Conservation (phyloP, 192 early-diverging fungal species). For the Coemansia aciculifera region DNA sequence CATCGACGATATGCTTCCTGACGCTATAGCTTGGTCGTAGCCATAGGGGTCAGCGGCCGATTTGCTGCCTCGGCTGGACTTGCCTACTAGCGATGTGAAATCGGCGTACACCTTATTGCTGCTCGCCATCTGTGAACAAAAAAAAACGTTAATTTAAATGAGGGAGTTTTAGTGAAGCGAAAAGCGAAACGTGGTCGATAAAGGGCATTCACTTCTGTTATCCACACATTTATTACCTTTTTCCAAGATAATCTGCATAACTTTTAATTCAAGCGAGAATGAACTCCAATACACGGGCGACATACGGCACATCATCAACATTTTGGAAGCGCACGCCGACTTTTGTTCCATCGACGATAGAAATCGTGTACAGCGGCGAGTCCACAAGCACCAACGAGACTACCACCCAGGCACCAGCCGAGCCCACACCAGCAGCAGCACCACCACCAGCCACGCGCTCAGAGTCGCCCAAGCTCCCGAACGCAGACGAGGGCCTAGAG, state of each 20-base stretch:
- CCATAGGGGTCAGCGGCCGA: constrained; percentile 31
- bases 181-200: not conserved
- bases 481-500: not conserved
- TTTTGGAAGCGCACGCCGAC: constrained; percentile 48
- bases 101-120: constrained; percentile 40
- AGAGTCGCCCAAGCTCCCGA: not conserved
- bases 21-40: constrained; percentile 25
- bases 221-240: not conserved
- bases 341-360: constrained; percentile 31
- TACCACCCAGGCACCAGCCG: not conserved
- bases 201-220: not conserved
- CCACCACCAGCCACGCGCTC: not conserved
- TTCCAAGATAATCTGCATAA: not conserved
- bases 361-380: constrained; percentile 22
- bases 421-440: not conserved
- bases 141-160: not conserved
- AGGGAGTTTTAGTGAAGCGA: not conserved
- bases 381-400: not conserved
- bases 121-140: not conserved
- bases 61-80: constrained; percentile 14
- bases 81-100: constrained; percentile 32
- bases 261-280: not conserved
- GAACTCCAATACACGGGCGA: constrained; percentile 22
- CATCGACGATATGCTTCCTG: constrained; percentile 12
- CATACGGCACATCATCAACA: constrained; percentile 10